Evolutionary conservation across 192 early-diverging fungal species (phyloP), one percentile per base, ranked within the genome.

Genomic region (Diversispora epigaea): DNA sequence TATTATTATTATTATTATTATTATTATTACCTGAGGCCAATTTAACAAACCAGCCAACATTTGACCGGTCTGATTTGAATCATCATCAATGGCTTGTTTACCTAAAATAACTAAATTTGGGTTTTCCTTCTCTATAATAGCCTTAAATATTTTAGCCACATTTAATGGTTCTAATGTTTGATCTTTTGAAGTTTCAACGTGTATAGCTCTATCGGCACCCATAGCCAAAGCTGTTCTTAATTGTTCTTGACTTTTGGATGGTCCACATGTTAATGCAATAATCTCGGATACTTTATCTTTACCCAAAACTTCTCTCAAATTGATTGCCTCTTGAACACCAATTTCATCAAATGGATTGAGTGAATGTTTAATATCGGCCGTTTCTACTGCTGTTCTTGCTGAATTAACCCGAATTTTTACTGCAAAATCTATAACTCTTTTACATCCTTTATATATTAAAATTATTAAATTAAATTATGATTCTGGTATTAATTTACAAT

Each of bases 331-430:
- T 80, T 99, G 96, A 12, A 98, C 84, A n/a, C 95, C 97, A 80
- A 99, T 99, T 79, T 99, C 97, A 81, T 98, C 96, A 83, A 99
- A 99, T 52, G 97, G 97, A 84, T 99, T 99, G 92, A 99, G 95
- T 77, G 92, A 93, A 89, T 99, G 97, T 88, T 97, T 97, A 72
- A 97, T 90, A 79, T 92, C 93, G 49, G 85, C 85, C 25, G 93
- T 94, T 82, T 98, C 97, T 78, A 99, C 95, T 74, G 87, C 92
- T 6, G 89, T 88, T 77, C 93, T 92, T 32, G 91, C 89, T 66
- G 90, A 87, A 79, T 93, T 93, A 45, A 99, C 96, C 67, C 96
- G 93, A 83, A 98, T 92, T 86, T 99, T 99, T 88, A 98, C 96
- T 41, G 95, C 94, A 80, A 94, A 99, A 86, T 99, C 97, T 75